Conservation (phyloP, 352 stramenopile species). For the Blastocystis sp. region DNA sequence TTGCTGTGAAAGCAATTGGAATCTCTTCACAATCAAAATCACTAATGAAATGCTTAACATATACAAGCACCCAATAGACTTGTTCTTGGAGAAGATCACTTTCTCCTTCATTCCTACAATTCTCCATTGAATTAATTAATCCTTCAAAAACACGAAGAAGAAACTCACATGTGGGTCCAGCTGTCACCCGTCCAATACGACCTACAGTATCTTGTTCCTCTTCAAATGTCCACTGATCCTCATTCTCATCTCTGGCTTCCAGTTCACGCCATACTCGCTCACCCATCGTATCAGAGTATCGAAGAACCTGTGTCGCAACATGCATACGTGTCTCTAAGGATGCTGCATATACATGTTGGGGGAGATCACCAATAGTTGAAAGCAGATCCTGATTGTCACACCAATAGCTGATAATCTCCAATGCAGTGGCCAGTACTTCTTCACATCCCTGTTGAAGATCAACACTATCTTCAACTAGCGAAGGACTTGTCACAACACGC, state of each 20-base stretch:
- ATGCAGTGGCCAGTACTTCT: background rate
- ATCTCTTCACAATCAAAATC: conserved; percentile 37
- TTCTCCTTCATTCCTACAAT: background rate
- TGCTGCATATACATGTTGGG: background rate
- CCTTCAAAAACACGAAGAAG: background rate
- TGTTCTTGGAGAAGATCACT: conserved; percentile 1
- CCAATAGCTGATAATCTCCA: conserved; percentile 34
- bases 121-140: background rate
- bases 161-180: background rate
- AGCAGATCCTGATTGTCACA: background rate
- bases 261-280: background rate
- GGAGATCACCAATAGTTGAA: background rate
- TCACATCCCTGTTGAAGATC: background rate
- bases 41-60: conserved; percentile 43
- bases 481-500: background rate
- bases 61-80: conserved; percentile 34
- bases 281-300: background rate
- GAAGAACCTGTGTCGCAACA: background rate
- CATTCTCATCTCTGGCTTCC: conserved; percentile 34
- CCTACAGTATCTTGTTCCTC: conserved; percentile 42
- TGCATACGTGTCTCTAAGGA: conserved; percentile 6
- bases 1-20: background rate
- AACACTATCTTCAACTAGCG: conserved; percentile 11
- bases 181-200: background rate
- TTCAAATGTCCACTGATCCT: conserved; percentile 46